These are phyloP conservation scores for Nasturtium officinale DNA, from an alignment of 345 rosid genomes.

Conservation along the genomic window DNA sequence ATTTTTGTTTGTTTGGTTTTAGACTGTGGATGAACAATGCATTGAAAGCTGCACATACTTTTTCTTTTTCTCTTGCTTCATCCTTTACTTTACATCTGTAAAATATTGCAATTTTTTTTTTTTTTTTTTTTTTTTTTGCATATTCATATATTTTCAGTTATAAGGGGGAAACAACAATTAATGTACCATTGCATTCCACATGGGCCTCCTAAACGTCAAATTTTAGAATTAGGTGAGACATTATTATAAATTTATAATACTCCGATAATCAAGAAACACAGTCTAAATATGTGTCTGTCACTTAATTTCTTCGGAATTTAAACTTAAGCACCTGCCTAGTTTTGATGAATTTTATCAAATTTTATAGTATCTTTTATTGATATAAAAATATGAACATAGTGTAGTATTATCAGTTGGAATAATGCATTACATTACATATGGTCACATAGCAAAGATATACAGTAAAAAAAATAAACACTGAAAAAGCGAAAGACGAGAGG, in stretches of 20 bases:
- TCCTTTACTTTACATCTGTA: constrained; percentile 26
- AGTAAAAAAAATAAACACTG: background rate
- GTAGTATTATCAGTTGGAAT: background rate
- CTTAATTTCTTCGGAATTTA: constrained; percentile 2
- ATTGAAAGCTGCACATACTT: constrained; percentile 42
- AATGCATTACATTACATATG: background rate
- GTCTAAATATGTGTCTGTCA: constrained; percentile 29
- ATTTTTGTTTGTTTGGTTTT: constrained; percentile 4
- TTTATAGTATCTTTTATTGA: background rate
- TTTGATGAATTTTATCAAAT: too few species aligned
- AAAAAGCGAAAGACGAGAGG: constrained; percentile 15
- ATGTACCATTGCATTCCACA: constrained; percentile 40
- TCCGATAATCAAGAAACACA: background rate
- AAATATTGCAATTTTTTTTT: too few species aligned
- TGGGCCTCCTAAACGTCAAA: constrained; percentile 40
- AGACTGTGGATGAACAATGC: constrained; percentile 36
- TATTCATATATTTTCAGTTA: background rate
- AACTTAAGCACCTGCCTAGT: background rate
- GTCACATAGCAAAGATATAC: background rate
- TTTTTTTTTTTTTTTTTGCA: too few species aligned
- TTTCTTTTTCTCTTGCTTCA: constrained; percentile 20
- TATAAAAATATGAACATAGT: background rate
- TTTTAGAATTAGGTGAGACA: constrained; percentile 38
- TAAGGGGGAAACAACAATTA: background rate
- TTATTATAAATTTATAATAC: background rate